Evolutionary conservation across 2,329 filamentous ascomycete species (phyloP).

Genomic region (Neofusicoccum kwambonambiense): DNA sequence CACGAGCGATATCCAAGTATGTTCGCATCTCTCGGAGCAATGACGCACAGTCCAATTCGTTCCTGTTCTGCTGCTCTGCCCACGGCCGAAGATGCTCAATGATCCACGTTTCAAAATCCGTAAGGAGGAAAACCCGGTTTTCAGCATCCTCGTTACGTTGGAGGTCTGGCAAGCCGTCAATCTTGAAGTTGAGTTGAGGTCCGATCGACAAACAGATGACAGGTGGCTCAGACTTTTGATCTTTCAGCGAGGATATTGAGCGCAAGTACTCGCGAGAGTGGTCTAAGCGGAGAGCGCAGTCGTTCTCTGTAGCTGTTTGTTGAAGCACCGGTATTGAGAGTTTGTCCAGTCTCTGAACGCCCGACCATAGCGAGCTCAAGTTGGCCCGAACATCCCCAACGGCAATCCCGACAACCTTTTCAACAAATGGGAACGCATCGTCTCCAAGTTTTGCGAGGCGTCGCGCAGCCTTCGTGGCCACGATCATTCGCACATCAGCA

Average conservation of each 20-base stretch:
- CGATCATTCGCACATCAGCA: constrained; percentile 20
- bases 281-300: neutral
- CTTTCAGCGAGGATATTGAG: neutral
- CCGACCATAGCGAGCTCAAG: neutral
- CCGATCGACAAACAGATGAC: neutral
- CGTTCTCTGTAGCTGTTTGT: neutral
- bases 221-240: neutral
- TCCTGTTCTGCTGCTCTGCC: constrained; percentile 31
- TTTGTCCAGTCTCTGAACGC: neutral
- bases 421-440: neutral
- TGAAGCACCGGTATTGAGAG: neutral
- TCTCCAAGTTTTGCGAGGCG: constrained; percentile 10
- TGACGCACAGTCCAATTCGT: constrained; percentile 27
- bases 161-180: constrained; percentile 19
- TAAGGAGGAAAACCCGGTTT: constrained; percentile 29
- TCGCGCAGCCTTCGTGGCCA: constrained; percentile 25
- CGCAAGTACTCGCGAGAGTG: neutral
- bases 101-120: constrained; percentile 53
- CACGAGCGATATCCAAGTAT: constrained; percentile 22
- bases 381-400: neutral
- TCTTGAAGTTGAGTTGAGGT: constrained; percentile 9
- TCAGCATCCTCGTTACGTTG: neutral
- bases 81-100: constrained; percentile 39
- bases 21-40: constrained; percentile 21
- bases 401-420: neutral